Conservation (phyloP, 495 filamentous ascomycete genomes). For the Penicillium egyptiacum region DNA sequence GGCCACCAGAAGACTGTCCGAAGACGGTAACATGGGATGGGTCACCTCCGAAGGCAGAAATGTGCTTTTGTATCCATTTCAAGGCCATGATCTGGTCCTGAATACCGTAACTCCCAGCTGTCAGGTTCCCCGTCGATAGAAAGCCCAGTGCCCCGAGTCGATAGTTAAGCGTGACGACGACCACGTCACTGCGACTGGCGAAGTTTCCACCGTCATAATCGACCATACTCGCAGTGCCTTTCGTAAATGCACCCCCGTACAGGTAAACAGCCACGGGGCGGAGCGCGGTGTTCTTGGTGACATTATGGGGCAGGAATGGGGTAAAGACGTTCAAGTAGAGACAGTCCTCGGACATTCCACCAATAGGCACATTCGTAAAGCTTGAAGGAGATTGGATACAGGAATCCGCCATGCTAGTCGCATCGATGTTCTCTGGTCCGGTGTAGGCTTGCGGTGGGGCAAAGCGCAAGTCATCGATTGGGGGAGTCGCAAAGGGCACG, state of each 20-base stretch:
- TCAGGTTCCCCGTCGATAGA: conserved; percentile 31
- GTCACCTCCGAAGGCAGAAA: conserved; percentile 52
- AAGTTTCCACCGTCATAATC: conserved; percentile 46
- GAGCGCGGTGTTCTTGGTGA: conserved; percentile 18
- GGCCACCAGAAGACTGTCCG: conserved; percentile 57
- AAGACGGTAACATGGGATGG: conserved; percentile 49
- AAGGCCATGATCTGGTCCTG: conserved; percentile 44
- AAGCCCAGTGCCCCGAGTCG: conserved; percentile 46
- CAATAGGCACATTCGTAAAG: conserved; percentile 10
- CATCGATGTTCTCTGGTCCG: conserved; percentile 41
- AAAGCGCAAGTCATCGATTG: conserved; percentile 38
- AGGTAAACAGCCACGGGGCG: conserved; percentile 46
- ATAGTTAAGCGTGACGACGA: conserved; percentile 52
- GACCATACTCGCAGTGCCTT: conserved; percentile 38
- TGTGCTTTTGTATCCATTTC: conserved; percentile 54
- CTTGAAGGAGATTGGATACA: conserved; percentile 40
- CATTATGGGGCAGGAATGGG: conserved; percentile 20
- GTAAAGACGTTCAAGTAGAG: conserved; percentile 43
- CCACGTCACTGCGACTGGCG: conserved; percentile 47
- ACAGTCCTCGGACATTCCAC: conserved; percentile 45
- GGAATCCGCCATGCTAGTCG: conserved; percentile 41
- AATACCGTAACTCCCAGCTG: conserved; percentile 40
- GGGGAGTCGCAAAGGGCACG: conserved; percentile 50
- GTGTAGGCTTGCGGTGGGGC: conserved; percentile 44
- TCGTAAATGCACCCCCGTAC: conserved; percentile 47